Percentiles rank a stretch among this genome's conserved stretches.
These are phyloP conservation scores for Paraconiothyrium sp. DNA, from an alignment of 2,329 filamentous ascomycete genomes.

Conservation along the genomic window DNA sequence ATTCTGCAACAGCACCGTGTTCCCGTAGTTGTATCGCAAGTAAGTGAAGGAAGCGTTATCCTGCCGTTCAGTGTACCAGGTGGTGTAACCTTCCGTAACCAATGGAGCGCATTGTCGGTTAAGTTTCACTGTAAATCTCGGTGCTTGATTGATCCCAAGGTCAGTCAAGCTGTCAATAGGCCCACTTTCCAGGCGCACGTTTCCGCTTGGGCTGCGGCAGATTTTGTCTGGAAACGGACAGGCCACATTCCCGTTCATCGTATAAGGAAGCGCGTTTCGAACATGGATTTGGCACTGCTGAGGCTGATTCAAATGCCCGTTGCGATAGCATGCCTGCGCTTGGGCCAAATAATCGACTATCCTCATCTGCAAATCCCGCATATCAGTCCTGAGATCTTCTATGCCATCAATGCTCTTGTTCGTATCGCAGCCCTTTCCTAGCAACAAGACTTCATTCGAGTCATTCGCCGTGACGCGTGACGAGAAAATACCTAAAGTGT, in stretches of 20 bases:
- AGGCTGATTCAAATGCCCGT: background rate
- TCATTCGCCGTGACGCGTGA: constrained; percentile 42
- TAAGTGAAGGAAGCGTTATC: background rate
- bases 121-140: constrained; percentile 12
- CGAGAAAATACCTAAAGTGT: constrained; percentile 39
- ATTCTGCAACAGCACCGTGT: background rate
- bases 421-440: constrained; percentile 32
- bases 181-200: constrained; percentile 29
- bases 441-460: constrained; percentile 44
- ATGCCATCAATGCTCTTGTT: background rate
- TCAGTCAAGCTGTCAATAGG: constrained; percentile 27
- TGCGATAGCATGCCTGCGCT: constrained; percentile 25
- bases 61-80: background rate
- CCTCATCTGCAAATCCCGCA: background rate
- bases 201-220: constrained; percentile 17
- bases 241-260: constrained; percentile 9
- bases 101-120: constrained; percentile 22
- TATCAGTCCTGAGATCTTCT: background rate
- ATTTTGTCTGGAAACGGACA: constrained; percentile 25
- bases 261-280: constrained; percentile 12
- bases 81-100: constrained; percentile 13
- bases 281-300: constrained; percentile 14
- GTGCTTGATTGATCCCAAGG: constrained; percentile 30
- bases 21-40: background rate
- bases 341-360: constrained; percentile 17